These are phyloP conservation scores for Podaxis sp. DNA, from an alignment of 768 basidiomycete genomes.

Conservation along the genomic window DNA sequence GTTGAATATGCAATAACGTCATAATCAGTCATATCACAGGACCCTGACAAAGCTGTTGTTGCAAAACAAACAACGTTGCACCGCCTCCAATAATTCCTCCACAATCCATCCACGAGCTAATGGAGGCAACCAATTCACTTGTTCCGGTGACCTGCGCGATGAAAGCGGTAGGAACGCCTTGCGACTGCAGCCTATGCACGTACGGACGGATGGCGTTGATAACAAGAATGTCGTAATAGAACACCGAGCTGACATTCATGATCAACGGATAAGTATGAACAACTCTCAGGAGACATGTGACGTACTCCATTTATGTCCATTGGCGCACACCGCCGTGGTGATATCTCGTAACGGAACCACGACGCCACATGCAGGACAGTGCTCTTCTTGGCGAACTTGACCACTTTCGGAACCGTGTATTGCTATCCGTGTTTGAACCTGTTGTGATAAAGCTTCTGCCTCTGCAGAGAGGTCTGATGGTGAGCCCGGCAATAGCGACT, in stretches of 20 bases:
- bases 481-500: slow-evolving; percentile 51
- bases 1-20: background rate
- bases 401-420: slow-evolving; percentile 15
- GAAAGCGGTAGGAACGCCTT: slow-evolving; percentile 73
- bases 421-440: slow-evolving; percentile 21
- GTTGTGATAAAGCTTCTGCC: slow-evolving; percentile 25
- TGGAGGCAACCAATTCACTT: slow-evolving; percentile 39
- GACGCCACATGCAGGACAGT: slow-evolving; percentile 70
- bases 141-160: slow-evolving; percentile 22
- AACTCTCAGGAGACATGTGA: slow-evolving; percentile 10
- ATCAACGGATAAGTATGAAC: background rate
- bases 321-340: slow-evolving; percentile 56
- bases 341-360: slow-evolving; percentile 57
- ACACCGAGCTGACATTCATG: slow-evolving; percentile 54
- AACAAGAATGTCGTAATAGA: slow-evolving; percentile 79
- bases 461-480: slow-evolving; percentile 34
- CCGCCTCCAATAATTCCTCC: slow-evolving; percentile 59
- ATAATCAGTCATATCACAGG: slow-evolving; percentile 34
- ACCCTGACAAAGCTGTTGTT: slow-evolving; percentile 60
- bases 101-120: slow-evolving; percentile 60
- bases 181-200: slow-evolving; percentile 76
- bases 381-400: slow-evolving; percentile 39
- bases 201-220: slow-evolving; percentile 72
- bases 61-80: slow-evolving; percentile 67
- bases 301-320: slow-evolving; percentile 78